Percentiles rank a stretch among this genome's conserved stretches.
These are phyloP conservation scores for Saccharomyces mikatae DNA, from an alignment of 805 yeast species.

Conservation along the genomic window DNA sequence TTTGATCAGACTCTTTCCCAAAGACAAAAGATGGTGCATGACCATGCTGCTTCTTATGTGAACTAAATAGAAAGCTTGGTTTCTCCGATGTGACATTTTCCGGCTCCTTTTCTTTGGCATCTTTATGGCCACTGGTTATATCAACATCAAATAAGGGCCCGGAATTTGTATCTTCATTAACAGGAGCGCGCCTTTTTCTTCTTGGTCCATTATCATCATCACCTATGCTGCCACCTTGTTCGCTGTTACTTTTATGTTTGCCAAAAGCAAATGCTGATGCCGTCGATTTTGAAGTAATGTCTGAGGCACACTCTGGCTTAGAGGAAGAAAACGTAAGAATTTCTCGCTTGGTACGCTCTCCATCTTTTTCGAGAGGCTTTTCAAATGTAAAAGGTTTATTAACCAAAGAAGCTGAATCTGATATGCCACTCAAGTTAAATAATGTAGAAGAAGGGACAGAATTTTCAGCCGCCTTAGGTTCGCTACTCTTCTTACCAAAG, in stretches of 20 bases:
- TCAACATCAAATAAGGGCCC: background rate
- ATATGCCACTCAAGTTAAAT: background rate
- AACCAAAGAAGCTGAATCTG: background rate
- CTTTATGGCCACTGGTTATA: background rate
- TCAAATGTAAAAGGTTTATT: background rate
- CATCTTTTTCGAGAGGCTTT: background rate
- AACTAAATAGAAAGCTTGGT: background rate
- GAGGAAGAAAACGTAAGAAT: background rate
- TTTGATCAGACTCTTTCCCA: constrained; percentile 1
- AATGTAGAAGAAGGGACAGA: background rate
- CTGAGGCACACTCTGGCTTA: background rate
- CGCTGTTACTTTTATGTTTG: background rate
- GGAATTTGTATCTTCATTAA: background rate
- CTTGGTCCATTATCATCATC: constrained; percentile 5
- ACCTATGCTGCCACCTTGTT: background rate
- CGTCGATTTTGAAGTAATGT: background rate
- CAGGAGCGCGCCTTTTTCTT: constrained; percentile 3
- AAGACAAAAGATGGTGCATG: background rate
- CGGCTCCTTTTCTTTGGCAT: background rate
- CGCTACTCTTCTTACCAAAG: background rate
- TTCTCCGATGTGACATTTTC: background rate
- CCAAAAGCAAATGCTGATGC: background rate
- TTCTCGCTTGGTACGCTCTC: background rate
- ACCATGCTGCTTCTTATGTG: background rate
- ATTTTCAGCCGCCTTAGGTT: background rate